phyloP scores from a whole-genome alignment of 352 stramenopile genomes.

The Phytopythium sindhum region DNA sequence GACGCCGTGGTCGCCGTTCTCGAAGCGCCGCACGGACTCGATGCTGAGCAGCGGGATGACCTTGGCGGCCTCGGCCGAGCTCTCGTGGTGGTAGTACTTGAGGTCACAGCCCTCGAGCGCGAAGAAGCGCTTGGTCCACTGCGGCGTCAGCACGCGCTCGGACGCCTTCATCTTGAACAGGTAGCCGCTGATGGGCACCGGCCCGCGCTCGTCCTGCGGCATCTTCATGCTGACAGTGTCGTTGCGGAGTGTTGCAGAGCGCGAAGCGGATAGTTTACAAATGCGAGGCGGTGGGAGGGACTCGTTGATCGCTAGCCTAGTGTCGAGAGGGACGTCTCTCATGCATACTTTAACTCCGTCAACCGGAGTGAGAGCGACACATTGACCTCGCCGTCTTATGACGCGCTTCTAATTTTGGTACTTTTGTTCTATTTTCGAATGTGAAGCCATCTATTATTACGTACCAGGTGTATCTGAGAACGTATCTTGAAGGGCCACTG shows the following conservation, averaged over 20 bases:
- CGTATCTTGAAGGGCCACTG: conserved; percentile 2
- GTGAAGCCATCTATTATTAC: neutral
- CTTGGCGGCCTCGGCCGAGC: conserved; percentile 55
- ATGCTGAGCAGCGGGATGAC: conserved; percentile 69
- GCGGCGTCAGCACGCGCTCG: conserved; percentile 62
- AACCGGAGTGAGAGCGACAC: neutral
- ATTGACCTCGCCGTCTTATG: neutral
- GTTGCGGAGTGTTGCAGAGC: neutral
- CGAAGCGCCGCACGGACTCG: conserved; percentile 77
- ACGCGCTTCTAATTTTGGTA: neutral
- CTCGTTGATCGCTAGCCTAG: too few relatives aligned
- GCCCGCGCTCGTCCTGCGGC: conserved; percentile 38
- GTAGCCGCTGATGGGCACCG: conserved; percentile 78
- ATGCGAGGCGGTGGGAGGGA: neutral
- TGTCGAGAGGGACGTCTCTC: neutral
- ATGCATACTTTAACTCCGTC: neutral
- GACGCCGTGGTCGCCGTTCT: conserved; percentile 79
- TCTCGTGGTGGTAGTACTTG: conserved; percentile 80
- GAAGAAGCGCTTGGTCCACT: conserved; percentile 85
- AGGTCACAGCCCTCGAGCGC: conserved; percentile 67
- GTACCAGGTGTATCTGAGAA: neutral
- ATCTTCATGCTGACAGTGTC: conserved; percentile 37
- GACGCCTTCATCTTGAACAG: conserved; percentile 83
- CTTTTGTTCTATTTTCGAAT: neutral
- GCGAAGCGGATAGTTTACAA: neutral